These are phyloP conservation scores for Penicillium simplicissimum DNA, from an alignment of 495 filamentous ascomycete species.

Conservation along the genomic window DNA sequence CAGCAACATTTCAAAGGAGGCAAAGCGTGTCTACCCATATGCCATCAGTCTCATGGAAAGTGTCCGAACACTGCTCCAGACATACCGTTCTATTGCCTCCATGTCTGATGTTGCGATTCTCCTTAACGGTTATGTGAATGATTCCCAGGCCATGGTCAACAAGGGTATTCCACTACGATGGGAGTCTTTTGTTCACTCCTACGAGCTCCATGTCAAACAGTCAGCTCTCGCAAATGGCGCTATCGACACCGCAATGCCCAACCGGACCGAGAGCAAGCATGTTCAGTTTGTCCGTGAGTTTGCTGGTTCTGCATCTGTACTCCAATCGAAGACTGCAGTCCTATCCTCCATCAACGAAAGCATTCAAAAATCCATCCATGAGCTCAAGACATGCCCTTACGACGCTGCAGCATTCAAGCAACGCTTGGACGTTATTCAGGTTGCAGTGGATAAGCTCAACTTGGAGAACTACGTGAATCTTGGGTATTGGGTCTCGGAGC, in stretches of 20 bases:
- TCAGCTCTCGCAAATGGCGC: slow-evolving; percentile 57
- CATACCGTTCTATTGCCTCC: slow-evolving; percentile 71
- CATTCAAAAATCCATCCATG: slow-evolving; percentile 76
- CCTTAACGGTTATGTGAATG: slow-evolving; percentile 85
- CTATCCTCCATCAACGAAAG: slow-evolving; percentile 77
- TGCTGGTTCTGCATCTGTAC: slow-evolving; percentile 73
- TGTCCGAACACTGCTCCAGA: slow-evolving; percentile 85
- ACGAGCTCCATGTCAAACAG: slow-evolving; percentile 85
- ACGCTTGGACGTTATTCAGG: slow-evolving; percentile 81
- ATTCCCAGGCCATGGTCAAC: slow-evolving; percentile 73
- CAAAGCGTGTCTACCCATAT: slow-evolving; percentile 94
- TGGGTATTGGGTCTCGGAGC: slow-evolving; percentile 77
- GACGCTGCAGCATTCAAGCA: slow-evolving; percentile 71
- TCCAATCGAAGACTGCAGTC: slow-evolving; percentile 81
- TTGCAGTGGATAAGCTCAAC: slow-evolving; percentile 89
- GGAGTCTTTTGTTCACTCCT: slow-evolving; percentile 97
- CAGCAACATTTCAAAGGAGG: slow-evolving; percentile 94
- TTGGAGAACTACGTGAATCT: slow-evolving; percentile 94
- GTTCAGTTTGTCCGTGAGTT: slow-evolving; percentile 96
- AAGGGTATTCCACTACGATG: slow-evolving; percentile 89
- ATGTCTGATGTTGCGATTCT: slow-evolving; percentile 86
- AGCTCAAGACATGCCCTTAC: slow-evolving; percentile 86
- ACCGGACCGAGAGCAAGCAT: slow-evolving; percentile 81
- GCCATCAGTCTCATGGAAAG: slow-evolving; percentile 98
- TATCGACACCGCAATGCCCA: slow-evolving; percentile 56